These are phyloP conservation scores for Zhuliangozyma parablackwelliae DNA, from an alignment of 1,139 yeast genomes.

Conservation along the genomic window DNA sequence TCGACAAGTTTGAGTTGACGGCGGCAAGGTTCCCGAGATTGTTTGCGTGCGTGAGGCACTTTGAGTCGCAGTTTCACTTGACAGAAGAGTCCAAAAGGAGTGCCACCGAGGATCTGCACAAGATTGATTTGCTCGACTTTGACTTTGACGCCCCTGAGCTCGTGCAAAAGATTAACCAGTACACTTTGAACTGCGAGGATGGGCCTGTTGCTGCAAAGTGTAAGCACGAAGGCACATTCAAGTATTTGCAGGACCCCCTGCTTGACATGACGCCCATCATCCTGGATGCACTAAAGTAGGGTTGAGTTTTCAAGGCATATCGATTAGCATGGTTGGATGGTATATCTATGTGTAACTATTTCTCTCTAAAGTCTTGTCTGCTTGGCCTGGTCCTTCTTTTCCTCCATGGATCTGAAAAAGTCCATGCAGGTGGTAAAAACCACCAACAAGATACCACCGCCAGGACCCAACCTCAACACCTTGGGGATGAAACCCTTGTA, in stretches of 20 bases:
- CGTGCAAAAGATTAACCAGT: slow-evolving; percentile 7
- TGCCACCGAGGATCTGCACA: slow-evolving; percentile 6
- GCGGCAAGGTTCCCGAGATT: slow-evolving; percentile 13
- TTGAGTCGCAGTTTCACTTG: slow-evolving; percentile 14
- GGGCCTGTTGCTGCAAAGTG: too few species aligned
- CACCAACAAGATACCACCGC: slow-evolving; percentile 95
- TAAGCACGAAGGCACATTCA: too few species aligned
- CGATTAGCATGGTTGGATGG: too few species aligned
- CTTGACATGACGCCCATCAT: slow-evolving; percentile 12
- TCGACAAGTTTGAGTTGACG: slow-evolving; percentile 10
- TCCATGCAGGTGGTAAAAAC: slow-evolving; percentile 95
- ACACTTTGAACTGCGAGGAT: slow-evolving; percentile 1
- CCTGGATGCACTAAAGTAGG: slow-evolving; percentile 2
- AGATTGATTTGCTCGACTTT: slow-evolving; percentile 13
- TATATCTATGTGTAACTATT: too few species aligned
- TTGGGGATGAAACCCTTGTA: slow-evolving; percentile 96
- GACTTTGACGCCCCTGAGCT: slow-evolving; percentile 33
- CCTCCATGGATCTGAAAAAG: slow-evolving; percentile 70
- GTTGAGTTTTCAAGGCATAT: too few species aligned
- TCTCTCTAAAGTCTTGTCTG: too few species aligned
- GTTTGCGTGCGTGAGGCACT: slow-evolving; percentile 18
- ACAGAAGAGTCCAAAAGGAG: slow-evolving; percentile 16
- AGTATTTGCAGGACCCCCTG: too few species aligned
- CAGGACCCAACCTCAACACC: slow-evolving; percentile 96
- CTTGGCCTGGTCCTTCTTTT: slow-evolving; percentile 11